phyloP scores from a whole-genome alignment of 2,329 filamentous ascomycete species.

The Podosphaera fusca region DNA sequence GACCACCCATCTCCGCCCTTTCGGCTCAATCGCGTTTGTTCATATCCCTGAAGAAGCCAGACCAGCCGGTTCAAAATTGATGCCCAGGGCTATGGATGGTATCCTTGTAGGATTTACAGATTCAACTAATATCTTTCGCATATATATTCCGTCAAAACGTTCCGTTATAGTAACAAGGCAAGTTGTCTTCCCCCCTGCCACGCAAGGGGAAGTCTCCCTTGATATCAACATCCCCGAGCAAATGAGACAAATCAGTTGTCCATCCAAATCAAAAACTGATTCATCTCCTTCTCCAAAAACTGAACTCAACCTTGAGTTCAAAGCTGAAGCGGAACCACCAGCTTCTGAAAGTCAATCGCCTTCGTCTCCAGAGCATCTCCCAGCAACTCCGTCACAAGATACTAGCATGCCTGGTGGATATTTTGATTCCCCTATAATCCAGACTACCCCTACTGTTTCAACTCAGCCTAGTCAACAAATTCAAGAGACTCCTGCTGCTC shows the following conservation, averaged over 20 bases:
- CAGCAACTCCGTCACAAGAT: neutral
- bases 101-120: neutral
- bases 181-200: neutral
- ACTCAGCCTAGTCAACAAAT: neutral
- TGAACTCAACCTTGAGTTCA: neutral
- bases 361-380: neutral
- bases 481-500: neutral
- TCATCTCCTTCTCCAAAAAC: neutral
- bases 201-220: neutral
- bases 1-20: neutral
- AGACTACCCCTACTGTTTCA: neutral
- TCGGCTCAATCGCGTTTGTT: neutral
- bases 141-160: slow-evolving; percentile 1
- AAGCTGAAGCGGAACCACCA: neutral
- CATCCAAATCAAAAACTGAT: neutral
- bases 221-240: neutral
- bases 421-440: neutral
- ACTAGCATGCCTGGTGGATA: neutral
- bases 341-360: neutral
- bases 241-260: neutral
- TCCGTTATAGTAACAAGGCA: neutral
- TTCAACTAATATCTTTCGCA: neutral
- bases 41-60: neutral
- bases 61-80: neutral
- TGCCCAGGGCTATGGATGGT: neutral